Percentiles rank a stretch among this genome's conserved stretches.
Conservation (phyloP, 345 rosid genomes). For the Salix viminalis region DNA sequence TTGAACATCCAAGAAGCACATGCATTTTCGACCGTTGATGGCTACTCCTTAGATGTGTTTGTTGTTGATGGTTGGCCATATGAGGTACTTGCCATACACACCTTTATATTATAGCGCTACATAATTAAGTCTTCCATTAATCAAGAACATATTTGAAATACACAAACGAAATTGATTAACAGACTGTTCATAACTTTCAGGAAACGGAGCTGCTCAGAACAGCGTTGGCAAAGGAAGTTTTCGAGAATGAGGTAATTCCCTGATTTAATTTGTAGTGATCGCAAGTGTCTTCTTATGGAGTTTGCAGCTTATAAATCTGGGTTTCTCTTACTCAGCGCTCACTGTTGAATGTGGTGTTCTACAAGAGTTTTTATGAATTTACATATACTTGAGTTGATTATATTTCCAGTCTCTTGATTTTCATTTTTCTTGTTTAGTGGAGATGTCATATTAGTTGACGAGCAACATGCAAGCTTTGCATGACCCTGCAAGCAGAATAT, state of each 20-base stretch:
- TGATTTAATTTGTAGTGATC: neutral
- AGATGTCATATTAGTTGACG: neutral
- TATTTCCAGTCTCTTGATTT: neutral
- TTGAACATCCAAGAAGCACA: slow-evolving; percentile 98
- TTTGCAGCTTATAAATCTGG: neutral
- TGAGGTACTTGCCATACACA: slow-evolving; percentile 51
- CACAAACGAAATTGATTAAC: slow-evolving; percentile 15
- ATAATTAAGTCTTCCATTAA: neutral
- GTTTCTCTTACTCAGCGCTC: neutral
- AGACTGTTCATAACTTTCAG: slow-evolving; percentile 40
- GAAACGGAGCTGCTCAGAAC: slow-evolving; percentile 68
- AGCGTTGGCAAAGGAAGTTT: slow-evolving; percentile 69
- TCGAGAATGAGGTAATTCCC: slow-evolving; percentile 64
- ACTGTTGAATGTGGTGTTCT: neutral
- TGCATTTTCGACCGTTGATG: slow-evolving; percentile 88
- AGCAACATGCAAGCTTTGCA: neutral
- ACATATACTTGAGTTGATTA: neutral
- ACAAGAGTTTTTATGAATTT: neutral
- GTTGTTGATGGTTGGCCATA: slow-evolving; percentile 99
- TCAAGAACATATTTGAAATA: slow-evolving; percentile 2
- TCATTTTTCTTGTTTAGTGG: neutral
- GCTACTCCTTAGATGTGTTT: slow-evolving; percentile 93
- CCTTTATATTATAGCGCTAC: neutral
- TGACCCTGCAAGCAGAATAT: neutral
- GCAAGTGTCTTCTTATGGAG: neutral